Conservation (phyloP, 768 basidiomycete genomes). For the Lactifluus subvellereus region DNA sequence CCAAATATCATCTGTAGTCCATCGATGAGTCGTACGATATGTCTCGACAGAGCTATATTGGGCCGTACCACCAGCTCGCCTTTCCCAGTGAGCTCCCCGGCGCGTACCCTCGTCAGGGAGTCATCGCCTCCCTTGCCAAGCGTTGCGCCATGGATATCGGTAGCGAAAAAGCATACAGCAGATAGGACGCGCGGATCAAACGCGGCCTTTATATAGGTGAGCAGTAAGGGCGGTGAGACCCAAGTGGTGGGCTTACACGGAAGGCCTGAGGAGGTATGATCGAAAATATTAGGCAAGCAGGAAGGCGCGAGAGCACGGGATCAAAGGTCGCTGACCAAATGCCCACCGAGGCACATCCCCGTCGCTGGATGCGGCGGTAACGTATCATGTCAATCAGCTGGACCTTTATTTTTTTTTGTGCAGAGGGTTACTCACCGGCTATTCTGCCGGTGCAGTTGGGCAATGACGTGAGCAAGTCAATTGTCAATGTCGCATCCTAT, state of each 20-base stretch:
- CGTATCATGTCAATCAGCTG: no score
- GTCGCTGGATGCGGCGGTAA: constrained; percentile 47
- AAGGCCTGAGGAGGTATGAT: constrained; percentile 40
- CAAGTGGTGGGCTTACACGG: constrained; percentile 34
- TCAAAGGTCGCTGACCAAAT: constrained; percentile 49
- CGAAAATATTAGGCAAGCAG: constrained; percentile 33
- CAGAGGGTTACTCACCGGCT: constrained; percentile 48
- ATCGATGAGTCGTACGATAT: not conserved
- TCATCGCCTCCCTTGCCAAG: constrained; percentile 78
- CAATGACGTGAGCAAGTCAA: constrained; percentile 68
- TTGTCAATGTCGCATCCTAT: constrained; percentile 71
- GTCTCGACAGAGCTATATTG: not conserved
- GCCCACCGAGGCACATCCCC: constrained; percentile 89
- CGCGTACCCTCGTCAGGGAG: constrained; percentile 63
- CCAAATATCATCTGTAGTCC: constrained; percentile 85
- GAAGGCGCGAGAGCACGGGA: not conserved
- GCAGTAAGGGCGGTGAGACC: not conserved
- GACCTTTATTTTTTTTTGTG: not conserved
- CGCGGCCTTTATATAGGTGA: constrained; percentile 52
- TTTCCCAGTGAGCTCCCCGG: constrained; percentile 71
- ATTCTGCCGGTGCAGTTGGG: constrained; percentile 89
- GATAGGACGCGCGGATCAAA: constrained; percentile 81
- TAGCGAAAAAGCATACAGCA: constrained; percentile 91
- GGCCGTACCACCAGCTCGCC: constrained; percentile 74
- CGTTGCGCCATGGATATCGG: constrained; percentile 84